phyloP scores from a whole-genome alignment of 192 early-diverging fungal species.

The Geosiphon pyriformis region DNA sequence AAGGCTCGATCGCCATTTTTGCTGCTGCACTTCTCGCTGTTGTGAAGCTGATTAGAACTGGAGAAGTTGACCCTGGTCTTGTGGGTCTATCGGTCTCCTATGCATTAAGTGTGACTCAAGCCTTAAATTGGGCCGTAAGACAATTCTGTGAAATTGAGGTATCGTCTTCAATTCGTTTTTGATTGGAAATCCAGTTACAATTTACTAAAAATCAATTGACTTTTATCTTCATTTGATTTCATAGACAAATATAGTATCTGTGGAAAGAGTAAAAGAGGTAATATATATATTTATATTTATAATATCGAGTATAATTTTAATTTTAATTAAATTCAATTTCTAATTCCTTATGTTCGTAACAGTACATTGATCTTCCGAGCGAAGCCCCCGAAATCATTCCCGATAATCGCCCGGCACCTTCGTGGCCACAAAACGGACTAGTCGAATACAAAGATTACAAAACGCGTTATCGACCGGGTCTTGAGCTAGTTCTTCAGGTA shows the following conservation, averaged over 20 bases:
- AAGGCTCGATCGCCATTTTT: constrained; percentile 64
- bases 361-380: constrained; percentile 71
- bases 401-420: constrained; percentile 44
- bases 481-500: constrained; percentile 73
- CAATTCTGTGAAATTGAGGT: constrained; percentile 83
- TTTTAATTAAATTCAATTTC: constrained; percentile 32
- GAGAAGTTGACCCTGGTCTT: constrained; percentile 59
- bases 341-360: constrained; percentile 54
- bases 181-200: background rate
- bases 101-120: constrained; percentile 68
- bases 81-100: constrained; percentile 65
- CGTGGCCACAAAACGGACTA: constrained; percentile 72
- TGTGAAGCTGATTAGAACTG: constrained; percentile 49
- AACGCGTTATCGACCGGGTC: constrained; percentile 71
- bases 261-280: constrained; percentile 69
- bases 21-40: constrained; percentile 70
- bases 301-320: background rate
- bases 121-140: constrained; percentile 83
- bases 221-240: too few relatives aligned
- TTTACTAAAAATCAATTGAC: too few relatives aligned
- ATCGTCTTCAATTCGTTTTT: constrained; percentile 36
- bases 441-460: constrained; percentile 75
- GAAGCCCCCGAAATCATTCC: constrained; percentile 75
- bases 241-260: constrained; percentile 54
- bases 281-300: background rate